Percentiles rank a stretch among this genome's conserved stretches.
These are phyloP conservation scores for Pachyrhizus erosus DNA, from an alignment of 306 rosid species.

Conservation along the genomic window DNA sequence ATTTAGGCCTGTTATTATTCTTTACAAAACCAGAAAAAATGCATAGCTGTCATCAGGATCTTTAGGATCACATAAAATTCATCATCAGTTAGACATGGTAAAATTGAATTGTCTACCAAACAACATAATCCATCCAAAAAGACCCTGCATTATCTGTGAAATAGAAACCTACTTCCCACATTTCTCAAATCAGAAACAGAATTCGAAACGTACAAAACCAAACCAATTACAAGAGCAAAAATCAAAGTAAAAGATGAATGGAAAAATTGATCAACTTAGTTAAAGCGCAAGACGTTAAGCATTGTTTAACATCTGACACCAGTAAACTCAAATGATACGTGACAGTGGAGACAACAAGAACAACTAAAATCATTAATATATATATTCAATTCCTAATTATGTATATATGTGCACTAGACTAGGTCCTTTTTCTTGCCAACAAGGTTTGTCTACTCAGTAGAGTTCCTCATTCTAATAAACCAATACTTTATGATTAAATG, in stretches of 20 bases:
- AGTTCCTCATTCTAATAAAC: slow-evolving; percentile 28
- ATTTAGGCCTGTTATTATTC: background rate
- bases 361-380: background rate
- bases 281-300: slow-evolving; percentile 7
- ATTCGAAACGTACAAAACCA: background rate
- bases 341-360: slow-evolving; percentile 19
- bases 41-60: slow-evolving; percentile 12
- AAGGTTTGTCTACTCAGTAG: background rate
- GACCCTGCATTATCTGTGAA: background rate
- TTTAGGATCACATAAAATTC: slow-evolving; percentile 13
- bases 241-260: background rate
- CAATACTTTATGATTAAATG: slow-evolving; percentile 16
- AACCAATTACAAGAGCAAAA: background rate
- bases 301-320: background rate
- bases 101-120: background rate
- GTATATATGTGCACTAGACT: slow-evolving; percentile 9
- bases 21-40: slow-evolving; percentile 10
- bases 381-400: slow-evolving; percentile 13
- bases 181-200: slow-evolving; percentile 16
- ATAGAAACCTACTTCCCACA: background rate
- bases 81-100: background rate
- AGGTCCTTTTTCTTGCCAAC: slow-evolving; percentile 1
- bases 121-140: slow-evolving; percentile 27
- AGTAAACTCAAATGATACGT: background rate
- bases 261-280: slow-evolving; percentile 5